A percentile compares a stretch with the other conserved stretches of the same genome.
Conservation (phyloP, 73 alveolate species). For the Blepharisma stoltei region DNA sequence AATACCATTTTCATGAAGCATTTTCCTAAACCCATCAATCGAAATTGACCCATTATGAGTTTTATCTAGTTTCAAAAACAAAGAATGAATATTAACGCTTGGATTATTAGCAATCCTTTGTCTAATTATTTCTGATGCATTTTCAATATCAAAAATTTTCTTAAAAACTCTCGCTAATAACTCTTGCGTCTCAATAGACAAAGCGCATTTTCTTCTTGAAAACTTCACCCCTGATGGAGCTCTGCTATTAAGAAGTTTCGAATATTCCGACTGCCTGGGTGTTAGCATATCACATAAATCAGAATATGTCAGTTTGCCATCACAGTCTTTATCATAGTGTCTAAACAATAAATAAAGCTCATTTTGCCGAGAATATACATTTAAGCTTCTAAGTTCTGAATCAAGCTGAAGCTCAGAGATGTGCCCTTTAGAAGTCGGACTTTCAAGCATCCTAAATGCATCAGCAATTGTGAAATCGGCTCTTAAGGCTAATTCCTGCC, state of each 20-base stretch:
- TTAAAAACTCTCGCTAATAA: slow-evolving; percentile 31
- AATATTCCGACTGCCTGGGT: slow-evolving; percentile 34
- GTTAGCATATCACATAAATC: slow-evolving; percentile 46
- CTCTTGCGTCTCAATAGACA: slow-evolving; percentile 26
- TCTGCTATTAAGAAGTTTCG: neutral
- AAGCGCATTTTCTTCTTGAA: slow-evolving; percentile 19
- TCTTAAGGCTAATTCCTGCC: neutral
- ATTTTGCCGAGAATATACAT: slow-evolving; percentile 41
- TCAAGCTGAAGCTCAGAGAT: slow-evolving; percentile 5
- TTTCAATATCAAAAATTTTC: slow-evolving; percentile 26
- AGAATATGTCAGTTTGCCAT: slow-evolving; percentile 37
- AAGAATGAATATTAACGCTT: slow-evolving; percentile 31
- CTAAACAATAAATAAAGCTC: slow-evolving; percentile 40
- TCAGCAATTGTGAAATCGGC: slow-evolving; percentile 2
- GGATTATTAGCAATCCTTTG: slow-evolving; percentile 29
- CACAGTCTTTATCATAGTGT: slow-evolving; percentile 43
- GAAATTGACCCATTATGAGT: slow-evolving; percentile 34
- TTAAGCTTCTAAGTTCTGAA: neutral
- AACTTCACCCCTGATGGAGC: neutral
- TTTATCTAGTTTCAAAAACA: slow-evolving; percentile 30
- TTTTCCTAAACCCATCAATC: slow-evolving; percentile 15
- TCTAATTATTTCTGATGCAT: slow-evolving; percentile 31
- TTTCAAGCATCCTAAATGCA: slow-evolving; percentile 7
- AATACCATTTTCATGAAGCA: slow-evolving; percentile 1
- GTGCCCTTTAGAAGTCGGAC: neutral